A percentile compares a stretch with the other conserved stretches of the same genome.
Conservation (phyloP, 441 rosid genomes). For the Erodium moschatum region DNA sequence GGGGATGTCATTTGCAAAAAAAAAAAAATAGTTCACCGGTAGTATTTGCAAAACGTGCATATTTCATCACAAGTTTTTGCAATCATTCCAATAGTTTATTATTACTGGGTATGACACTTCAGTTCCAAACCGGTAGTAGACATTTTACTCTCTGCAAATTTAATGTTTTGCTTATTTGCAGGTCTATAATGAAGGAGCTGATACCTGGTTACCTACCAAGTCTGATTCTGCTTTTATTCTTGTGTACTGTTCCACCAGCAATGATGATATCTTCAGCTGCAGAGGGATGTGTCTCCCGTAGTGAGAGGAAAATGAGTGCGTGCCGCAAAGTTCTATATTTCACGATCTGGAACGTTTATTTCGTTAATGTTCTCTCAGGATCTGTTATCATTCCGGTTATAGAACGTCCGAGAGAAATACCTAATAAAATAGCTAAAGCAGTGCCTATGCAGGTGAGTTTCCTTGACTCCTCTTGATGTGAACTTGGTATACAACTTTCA, state of each 20-base stretch:
- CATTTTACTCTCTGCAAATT: constrained; percentile 8
- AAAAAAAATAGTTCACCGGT: no score
- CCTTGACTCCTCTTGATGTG: constrained; percentile 15
- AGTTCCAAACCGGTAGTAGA: background rate
- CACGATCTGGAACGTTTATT: constrained; percentile 91
- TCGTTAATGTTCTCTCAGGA: constrained; percentile 70
- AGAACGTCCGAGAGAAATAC: constrained; percentile 53
- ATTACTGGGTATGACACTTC: no score
- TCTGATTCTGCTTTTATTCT: constrained; percentile 55
- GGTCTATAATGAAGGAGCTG: constrained; percentile 43
- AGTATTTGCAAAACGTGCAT: no score
- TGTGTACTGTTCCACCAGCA: constrained; percentile 71
- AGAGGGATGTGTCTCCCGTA: constrained; percentile 68
- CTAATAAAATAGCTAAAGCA: constrained; percentile 58
- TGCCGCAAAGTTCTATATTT: constrained; percentile 65
- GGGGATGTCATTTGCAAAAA: no score
- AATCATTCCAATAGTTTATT: background rate
- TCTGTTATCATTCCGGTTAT: constrained; percentile 49
- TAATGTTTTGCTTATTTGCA: constrained; percentile 30
- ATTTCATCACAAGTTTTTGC: no score
- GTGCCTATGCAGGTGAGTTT: constrained; percentile 67
- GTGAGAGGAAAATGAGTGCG: constrained; percentile 78
- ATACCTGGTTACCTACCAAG: constrained; percentile 93
- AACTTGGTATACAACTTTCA: background rate
- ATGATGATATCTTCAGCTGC: constrained; percentile 73